Percentiles rank a stretch among this genome's conserved stretches.
phyloP scores from a whole-genome alignment of 1,284 basidiomycete genomes.

The Blastosporella zonata region DNA sequence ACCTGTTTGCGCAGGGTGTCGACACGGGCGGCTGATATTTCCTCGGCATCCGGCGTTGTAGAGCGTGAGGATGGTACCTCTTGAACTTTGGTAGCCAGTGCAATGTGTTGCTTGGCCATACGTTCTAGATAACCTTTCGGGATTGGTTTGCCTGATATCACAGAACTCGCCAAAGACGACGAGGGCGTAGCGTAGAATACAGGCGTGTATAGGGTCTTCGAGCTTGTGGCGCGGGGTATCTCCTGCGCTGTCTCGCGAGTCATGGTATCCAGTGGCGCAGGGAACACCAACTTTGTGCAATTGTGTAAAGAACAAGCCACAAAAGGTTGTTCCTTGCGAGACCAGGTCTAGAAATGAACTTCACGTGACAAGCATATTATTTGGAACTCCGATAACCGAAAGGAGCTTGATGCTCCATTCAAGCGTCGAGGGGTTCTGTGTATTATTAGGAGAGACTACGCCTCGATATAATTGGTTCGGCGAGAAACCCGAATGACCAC shows the following conservation, averaged over 20 bases:
- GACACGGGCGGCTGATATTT: conserved; percentile 15
- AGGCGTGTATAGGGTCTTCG: conserved; percentile 21
- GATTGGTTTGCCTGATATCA: conserved; percentile 12
- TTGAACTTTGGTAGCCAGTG: conserved; percentile 21
- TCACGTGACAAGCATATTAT: no score
- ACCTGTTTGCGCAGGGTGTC: conserved; percentile 23
- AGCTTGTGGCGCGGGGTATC: conserved; percentile 6
- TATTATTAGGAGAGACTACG: no score
- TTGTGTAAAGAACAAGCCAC: neutral
- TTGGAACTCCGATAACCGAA: no score
- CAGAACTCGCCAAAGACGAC: conserved; percentile 9
- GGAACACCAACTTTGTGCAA: neutral
- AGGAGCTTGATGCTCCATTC: no score
- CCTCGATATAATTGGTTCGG: neutral
- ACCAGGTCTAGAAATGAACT: no score
- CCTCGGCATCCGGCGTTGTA: conserved; percentile 14
- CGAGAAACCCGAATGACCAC: neutral
- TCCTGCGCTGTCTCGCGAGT: neutral
- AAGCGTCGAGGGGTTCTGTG: no score
- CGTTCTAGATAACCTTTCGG: conserved; percentile 22
- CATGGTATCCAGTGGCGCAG: neutral
- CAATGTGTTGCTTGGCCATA: conserved; percentile 20
- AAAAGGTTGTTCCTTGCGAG: no score
- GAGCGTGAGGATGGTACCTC: conserved; percentile 19
- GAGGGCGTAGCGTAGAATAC: conserved; percentile 19